Conservation (phyloP, 345 rosid species). For the Gynandropsis gynandra region DNA sequence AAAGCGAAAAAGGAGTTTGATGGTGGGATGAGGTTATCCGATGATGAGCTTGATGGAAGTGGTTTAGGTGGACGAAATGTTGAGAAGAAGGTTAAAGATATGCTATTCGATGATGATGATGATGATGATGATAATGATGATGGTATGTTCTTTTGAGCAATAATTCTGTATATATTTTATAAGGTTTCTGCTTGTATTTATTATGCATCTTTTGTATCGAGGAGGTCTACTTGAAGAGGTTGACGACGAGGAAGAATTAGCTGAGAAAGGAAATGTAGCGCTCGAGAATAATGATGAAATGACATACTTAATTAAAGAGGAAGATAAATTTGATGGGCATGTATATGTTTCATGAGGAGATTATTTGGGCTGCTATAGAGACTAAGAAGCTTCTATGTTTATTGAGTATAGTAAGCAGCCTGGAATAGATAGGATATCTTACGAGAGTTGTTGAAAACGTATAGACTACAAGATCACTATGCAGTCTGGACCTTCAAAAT, state of each 20-base stretch:
- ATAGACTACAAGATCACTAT: too few species aligned
- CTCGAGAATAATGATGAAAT: constrained; percentile 91
- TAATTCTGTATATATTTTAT: constrained; percentile 10
- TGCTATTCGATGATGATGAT: constrained; percentile 76
- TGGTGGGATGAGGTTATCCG: constrained; percentile 54
- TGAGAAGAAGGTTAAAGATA: constrained; percentile 71
- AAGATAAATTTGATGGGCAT: constrained; percentile 61
- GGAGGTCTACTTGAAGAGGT: constrained; percentile 71
- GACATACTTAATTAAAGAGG: constrained; percentile 96
- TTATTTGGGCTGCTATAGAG: too few species aligned
- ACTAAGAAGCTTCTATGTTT: too few species aligned
- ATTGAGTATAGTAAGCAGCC: too few species aligned
- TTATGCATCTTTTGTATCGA: constrained; percentile 19
- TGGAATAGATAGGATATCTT: too few species aligned
- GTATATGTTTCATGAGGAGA: too few species aligned
- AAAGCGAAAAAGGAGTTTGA: constrained; percentile 73
- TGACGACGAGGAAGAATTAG: constrained; percentile 74
- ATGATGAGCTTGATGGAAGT: constrained; percentile 70
- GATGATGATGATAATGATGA: too few species aligned
- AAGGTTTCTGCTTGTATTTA: constrained; percentile 1
- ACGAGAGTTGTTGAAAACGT: too few species aligned
- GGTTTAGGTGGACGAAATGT: constrained; percentile 63
- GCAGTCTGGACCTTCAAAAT: too few species aligned
- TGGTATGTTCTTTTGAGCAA: constrained; percentile 38
- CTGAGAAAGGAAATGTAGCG: constrained; percentile 75